Base-by-base conservation (phyloP, 345 rosid species). In the Lumnitzera racemosa region DNA sequence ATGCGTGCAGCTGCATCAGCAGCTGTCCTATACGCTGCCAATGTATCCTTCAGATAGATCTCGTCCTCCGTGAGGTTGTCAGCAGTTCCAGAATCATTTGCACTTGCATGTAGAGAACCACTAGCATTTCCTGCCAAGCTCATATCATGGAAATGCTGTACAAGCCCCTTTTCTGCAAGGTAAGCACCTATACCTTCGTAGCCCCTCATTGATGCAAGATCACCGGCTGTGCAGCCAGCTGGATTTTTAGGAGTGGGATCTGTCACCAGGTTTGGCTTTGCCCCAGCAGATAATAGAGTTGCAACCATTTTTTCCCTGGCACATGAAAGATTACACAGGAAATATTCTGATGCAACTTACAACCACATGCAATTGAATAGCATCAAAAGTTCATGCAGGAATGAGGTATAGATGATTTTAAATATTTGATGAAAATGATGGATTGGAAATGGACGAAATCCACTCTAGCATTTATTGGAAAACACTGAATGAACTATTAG, bases 1-100 rank as follows among this genome's bases (percentile, higher is more conserved):
- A 94, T 94, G 17, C 89, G 86, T 16, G 88, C 91, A 9, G 97
- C 99, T 23, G 97, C 99, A 68, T 83, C 96, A 65, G 99, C 95
- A 55, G 90, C 85, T 63, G 90, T 86, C 49, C 88, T 65, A 64
- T 90, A 90, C 14, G 99, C 96, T 15, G 95, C 80, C 72, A 94
- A 71, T 54, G 90, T 75, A 53, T 90, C 96, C 74, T 83, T 88
- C 57, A 90, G 78, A 71, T 62, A 75, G 43, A 81, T 59, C 58
- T 90, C 97, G 14, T 90, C 96, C 57, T 84, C 83, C 0, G 67
- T 75, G 49, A 79, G 61, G 61, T 80, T 66, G 25, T 67, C 80
- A 57, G 67, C 52, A 53, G 68, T 76, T 16, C 58, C 24, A 24
- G 62, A 62, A 53, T 81, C 80, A 24, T 66, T 64, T 58, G 84